A percentile compares a stretch with the other conserved stretches of the same genome.
Evolutionary conservation across 106 monocot genomes (phyloP).

Genomic region (Apostasia ramifera): DNA sequence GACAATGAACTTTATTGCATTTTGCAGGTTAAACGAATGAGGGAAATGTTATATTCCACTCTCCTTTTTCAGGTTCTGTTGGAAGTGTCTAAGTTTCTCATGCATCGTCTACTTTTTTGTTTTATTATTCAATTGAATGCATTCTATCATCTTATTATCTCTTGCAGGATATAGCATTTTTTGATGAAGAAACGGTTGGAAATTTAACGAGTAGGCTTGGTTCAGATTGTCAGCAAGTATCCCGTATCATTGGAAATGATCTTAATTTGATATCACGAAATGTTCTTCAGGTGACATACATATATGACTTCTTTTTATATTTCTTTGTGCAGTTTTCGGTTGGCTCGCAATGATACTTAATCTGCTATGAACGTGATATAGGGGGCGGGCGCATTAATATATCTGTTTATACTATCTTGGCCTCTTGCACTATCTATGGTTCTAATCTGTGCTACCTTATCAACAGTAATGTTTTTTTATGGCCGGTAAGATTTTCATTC

Average conservation of each 20-base stretch:
- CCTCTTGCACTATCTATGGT: conserved; percentile 73
- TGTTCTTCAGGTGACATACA: conserved; percentile 66
- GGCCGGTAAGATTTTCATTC: conserved; percentile 46
- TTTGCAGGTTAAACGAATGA: conserved; percentile 79
- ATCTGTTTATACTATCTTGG: conserved; percentile 81
- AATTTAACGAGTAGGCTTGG: conserved; percentile 97
- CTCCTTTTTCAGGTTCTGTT: conserved; percentile 66
- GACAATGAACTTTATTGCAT: not conserved
- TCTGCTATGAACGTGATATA: conserved; percentile 23
- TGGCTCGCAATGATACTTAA: not conserved
- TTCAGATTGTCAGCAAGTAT: conserved; percentile 97
- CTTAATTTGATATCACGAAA: conserved; percentile 87
- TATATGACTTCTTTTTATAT: not conserved
- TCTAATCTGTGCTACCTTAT: conserved; percentile 51
- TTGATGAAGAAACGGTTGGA: conserved; percentile 93
- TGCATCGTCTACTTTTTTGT: not conserved
- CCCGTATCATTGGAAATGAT: conserved; percentile 89
- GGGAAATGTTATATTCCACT: conserved; percentile 73
- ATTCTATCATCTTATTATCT: not conserved
- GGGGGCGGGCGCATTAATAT: conserved; percentile 73
- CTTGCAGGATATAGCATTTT: conserved; percentile 71
- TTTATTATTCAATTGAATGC: not conserved
- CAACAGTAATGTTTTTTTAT: conserved; percentile 58
- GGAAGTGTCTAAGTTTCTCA: not conserved
- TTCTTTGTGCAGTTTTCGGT: not conserved